These are phyloP conservation scores for Claviceps sp. DNA, from an alignment of 2,329 filamentous ascomycete species.

Conservation along the genomic window DNA sequence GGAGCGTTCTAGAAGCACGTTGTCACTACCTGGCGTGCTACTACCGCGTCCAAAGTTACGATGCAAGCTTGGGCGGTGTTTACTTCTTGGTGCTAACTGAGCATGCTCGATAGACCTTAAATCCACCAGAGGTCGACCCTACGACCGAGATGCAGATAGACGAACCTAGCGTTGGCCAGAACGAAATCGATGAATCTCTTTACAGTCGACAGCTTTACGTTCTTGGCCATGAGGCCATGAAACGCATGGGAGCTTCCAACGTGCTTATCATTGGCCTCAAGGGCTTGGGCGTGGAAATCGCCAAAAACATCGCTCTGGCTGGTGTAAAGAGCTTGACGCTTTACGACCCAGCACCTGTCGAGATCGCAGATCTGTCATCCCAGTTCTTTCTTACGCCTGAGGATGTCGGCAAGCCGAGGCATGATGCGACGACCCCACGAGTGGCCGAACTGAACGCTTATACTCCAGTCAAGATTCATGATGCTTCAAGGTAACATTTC, in stretches of 20 bases:
- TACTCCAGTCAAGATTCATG: slow-evolving; percentile 73
- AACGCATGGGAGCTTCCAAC: slow-evolving; percentile 95
- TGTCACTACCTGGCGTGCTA: neutral
- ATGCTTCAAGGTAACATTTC: slow-evolving; percentile 36
- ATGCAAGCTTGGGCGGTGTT: neutral
- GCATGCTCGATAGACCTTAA: slow-evolving; percentile 28
- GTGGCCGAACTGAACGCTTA: slow-evolving; percentile 95
- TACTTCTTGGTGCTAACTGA: slow-evolving; percentile 5
- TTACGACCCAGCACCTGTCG: slow-evolving; percentile 74
- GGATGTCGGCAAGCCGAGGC: slow-evolving; percentile 87
- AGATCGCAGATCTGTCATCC: slow-evolving; percentile 80
- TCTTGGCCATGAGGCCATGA: slow-evolving; percentile 76
- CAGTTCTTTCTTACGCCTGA: slow-evolving; percentile 89
- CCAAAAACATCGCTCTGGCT: slow-evolving; percentile 95
- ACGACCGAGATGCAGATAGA: slow-evolving; percentile 54
- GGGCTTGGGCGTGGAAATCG: slow-evolving; percentile 92
- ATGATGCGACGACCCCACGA: slow-evolving; percentile 71
- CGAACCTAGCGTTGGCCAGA: slow-evolving; percentile 39
- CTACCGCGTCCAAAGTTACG: neutral
- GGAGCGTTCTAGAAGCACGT: neutral
- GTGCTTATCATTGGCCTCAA: slow-evolving; percentile 84
- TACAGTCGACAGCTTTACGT: slow-evolving; percentile 65
- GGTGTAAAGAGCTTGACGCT: slow-evolving; percentile 95
- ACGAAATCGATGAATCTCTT: slow-evolving; percentile 58
- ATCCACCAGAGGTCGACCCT: slow-evolving; percentile 45